These are phyloP conservation scores for Coniella lustricola DNA, from an alignment of 2,329 filamentous ascomycete genomes.

Conservation along the genomic window DNA sequence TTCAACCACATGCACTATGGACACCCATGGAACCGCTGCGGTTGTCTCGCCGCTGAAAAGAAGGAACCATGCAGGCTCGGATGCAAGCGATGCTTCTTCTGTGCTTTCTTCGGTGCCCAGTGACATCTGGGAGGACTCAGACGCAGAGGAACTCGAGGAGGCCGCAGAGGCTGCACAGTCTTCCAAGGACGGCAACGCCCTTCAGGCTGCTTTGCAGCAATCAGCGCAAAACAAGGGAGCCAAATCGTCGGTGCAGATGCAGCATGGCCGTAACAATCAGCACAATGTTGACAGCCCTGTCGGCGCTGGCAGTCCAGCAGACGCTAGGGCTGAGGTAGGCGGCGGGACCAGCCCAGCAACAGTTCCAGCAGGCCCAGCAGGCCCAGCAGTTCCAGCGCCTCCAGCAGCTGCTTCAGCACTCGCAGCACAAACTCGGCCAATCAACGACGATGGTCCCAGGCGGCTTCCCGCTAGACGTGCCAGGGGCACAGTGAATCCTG, in stretches of 20 bases:
- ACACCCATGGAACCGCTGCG: slow-evolving; percentile 18
- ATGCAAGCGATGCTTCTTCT: slow-evolving; percentile 25
- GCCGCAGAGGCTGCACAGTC: neutral
- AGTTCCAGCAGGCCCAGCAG: too few species aligned
- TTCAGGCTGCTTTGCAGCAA: neutral
- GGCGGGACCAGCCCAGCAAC: neutral
- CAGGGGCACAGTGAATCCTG: slow-evolving; percentile 6
- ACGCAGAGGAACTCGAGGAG: slow-evolving; percentile 9
- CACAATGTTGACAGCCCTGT: neutral
- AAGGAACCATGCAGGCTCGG: slow-evolving; percentile 20
- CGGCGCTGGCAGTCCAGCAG: neutral
- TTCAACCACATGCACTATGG: slow-evolving; percentile 16
- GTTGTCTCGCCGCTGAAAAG: slow-evolving; percentile 21
- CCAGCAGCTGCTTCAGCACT: neutral
- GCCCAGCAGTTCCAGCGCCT: too few species aligned
- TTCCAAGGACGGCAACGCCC: neutral
- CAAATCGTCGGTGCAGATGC: neutral
- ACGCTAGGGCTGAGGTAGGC: neutral
- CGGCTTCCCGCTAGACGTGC: slow-evolving; percentile 13
- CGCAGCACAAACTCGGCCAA: slow-evolving; percentile 14
- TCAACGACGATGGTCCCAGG: slow-evolving; percentile 9
- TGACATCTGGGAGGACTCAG: slow-evolving; percentile 10
- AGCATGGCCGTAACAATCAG: neutral
- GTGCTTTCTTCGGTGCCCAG: slow-evolving; percentile 26
- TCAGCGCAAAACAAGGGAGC: neutral